A percentile compares a stretch with the other conserved stretches of the same genome.
These are phyloP conservation scores for Zygoascus flipseniorum DNA, from an alignment of 805 yeast species.

Conservation along the genomic window DNA sequence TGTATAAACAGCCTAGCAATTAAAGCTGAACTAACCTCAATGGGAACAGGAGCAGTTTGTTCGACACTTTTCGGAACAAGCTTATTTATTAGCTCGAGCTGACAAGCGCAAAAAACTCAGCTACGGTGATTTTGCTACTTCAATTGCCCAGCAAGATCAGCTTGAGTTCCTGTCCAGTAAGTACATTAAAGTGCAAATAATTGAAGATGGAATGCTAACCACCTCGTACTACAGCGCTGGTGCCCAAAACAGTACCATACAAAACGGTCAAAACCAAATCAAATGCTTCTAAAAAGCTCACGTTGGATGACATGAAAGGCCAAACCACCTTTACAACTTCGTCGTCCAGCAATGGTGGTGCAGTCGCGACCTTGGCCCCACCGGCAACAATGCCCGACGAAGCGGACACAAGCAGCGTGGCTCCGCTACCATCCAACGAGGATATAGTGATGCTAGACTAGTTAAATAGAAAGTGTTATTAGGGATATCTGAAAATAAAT, in stretches of 20 bases:
- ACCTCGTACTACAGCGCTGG: slow-evolving; percentile 32
- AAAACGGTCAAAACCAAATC: slow-evolving; percentile 5
- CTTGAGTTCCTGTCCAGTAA: slow-evolving; percentile 44
- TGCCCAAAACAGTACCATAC: slow-evolving; percentile 38
- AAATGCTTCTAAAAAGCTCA: slow-evolving; percentile 1
- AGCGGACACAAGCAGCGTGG: no score
- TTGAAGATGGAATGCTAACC: neutral
- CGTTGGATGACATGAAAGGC: slow-evolving; percentile 1
- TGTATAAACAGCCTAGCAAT: neutral
- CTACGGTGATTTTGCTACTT: slow-evolving; percentile 61
- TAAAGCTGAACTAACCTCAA: neutral
- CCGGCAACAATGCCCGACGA: neutral
- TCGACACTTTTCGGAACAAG: slow-evolving; percentile 63
- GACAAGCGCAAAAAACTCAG: slow-evolving; percentile 61
- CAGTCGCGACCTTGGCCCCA: neutral
- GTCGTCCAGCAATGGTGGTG: neutral
- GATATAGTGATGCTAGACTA: neutral
- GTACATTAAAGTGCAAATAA: neutral
- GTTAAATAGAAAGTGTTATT: no score
- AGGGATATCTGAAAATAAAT: no score
- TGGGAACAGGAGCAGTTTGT: slow-evolving; percentile 47
- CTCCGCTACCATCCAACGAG: neutral
- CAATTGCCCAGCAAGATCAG: slow-evolving; percentile 50
- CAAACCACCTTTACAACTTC: slow-evolving; percentile 5
- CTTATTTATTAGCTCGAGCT: slow-evolving; percentile 52